These are phyloP conservation scores for Dittrichia graveolens DNA, from an alignment of 129 eudicot species.

Conservation along the genomic window DNA sequence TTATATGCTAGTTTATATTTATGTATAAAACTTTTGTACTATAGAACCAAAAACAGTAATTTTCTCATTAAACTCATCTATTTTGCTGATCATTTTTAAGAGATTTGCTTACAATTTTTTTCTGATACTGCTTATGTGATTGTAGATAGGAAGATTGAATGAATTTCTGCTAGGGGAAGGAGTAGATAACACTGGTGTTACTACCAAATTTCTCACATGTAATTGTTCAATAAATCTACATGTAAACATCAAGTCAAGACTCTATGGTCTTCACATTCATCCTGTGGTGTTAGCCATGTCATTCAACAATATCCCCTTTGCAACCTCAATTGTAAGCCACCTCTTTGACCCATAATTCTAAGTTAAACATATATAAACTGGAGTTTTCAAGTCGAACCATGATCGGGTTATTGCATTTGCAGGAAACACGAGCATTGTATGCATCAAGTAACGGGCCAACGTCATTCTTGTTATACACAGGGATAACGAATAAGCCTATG, in stretches of 20 bases:
- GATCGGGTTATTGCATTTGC: constrained; percentile 13
- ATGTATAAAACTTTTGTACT: no score
- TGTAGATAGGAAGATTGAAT: constrained; percentile 45
- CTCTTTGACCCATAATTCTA: not conserved
- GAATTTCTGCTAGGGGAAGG: constrained; percentile 70
- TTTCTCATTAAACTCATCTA: no score
- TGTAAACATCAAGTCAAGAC: constrained; percentile 67
- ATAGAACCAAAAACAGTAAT: no score
- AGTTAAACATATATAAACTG: not conserved
- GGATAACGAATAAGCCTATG: constrained; percentile 68
- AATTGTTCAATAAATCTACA: constrained; percentile 51
- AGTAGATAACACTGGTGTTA: constrained; percentile 71
- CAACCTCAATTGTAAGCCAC: constrained; percentile 54
- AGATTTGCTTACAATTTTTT: no score
- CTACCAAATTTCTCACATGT: constrained; percentile 58
- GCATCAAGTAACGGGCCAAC: constrained; percentile 52
- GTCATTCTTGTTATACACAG: constrained; percentile 42
- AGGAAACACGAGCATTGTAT: constrained; percentile 48
- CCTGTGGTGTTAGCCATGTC: constrained; percentile 48
- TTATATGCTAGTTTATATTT: no score
- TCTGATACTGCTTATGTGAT: not conserved
- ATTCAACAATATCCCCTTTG: constrained; percentile 54
- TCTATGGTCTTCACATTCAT: constrained; percentile 70
- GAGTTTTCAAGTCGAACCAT: not conserved
- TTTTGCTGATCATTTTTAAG: no score